Base-by-base conservation (phyloP, 2,329 filamentous ascomycete species). In the Hypoxylon sp. region DNA sequence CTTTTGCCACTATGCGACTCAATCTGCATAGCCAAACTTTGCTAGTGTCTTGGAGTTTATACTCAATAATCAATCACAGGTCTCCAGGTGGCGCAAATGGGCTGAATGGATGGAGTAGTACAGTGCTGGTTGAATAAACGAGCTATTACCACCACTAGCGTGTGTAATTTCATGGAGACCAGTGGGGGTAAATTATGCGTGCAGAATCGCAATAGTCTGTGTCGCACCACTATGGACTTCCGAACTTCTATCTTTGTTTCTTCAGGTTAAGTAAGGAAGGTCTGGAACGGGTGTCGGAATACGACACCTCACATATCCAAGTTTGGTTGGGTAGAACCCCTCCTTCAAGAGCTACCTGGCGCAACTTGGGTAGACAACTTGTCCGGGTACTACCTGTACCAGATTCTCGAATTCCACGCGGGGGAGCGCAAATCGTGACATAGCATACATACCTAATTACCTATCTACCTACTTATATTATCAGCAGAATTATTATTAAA, bases 291-390 rank as follows among this genome's bases (percentile, higher is more conserved):
- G 41, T 60, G 36, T 69, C 41, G 66, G 66, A 62, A 71, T 65
- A 65, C 68, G 66, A 71, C 63, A 71, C 21, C 55, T 66, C 59
- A 61, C 41, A 64, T 65, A 43, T 55, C 61, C 36, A 64, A 64
- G 17, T 60, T 58, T 70, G 60, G 67, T 70, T 72, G 69, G 69
- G 56, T 57, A 60, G n/a, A 60, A 72, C 67, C 69, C 69, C 69
- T 67, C 65, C 66, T 64, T 63, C 53, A 30, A 63, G 38, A 57
- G 60, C 63, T 67, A 57, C 64, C 48, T 55, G 49, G 69, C 58
- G 21, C 53, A 43, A 50, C 32, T 43, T 30, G 6, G 28, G 28
- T 5, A 51, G 50, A 49, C 34, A 63, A 38, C 51, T 51, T 52
- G 45, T 58, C 32, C 49, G 38, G 38, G 46, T 61, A 62, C 38